A percentile compares a stretch with the other conserved stretches of the same genome.
Evolutionary conservation across 2,329 filamentous ascomycete genomes (phyloP).

Genomic region (Aspergillus uvarum): DNA sequence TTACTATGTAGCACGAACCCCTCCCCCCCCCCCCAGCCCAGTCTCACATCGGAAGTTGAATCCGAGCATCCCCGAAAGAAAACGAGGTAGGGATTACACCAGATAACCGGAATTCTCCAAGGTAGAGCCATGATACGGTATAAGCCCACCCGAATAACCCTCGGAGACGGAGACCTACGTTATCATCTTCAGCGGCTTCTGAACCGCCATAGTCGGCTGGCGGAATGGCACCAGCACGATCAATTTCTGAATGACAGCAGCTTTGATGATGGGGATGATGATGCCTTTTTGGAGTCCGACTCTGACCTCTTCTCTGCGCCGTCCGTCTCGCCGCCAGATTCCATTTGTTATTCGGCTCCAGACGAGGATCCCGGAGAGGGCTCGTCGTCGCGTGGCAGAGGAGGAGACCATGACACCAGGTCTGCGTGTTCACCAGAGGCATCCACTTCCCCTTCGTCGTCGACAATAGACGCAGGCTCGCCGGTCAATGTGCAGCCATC

Average conservation of each 20-base stretch:
- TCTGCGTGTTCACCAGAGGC: background rate
- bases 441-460: background rate
- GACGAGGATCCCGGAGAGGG: background rate
- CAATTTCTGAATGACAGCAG: slow-evolving; percentile 10
- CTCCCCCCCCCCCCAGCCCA: no score
- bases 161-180: slow-evolving; percentile 35
- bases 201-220: slow-evolving; percentile 15
- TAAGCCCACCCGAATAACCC: slow-evolving; percentile 32
- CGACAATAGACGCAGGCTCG: background rate
- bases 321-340: slow-evolving; percentile 1
- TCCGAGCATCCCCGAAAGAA: background rate
- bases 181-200: slow-evolving; percentile 28
- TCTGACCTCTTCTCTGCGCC: slow-evolving; percentile 5
- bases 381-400: background rate
- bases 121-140: slow-evolving; percentile 34
- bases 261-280: slow-evolving; percentile 12
- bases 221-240: slow-evolving; percentile 19
- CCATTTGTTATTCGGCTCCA: slow-evolving; percentile 2
- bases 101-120: background rate
- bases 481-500: background rate
- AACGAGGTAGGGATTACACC: background rate
- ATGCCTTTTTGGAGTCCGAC: slow-evolving; percentile 10
- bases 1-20: background rate
- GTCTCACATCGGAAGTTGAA: background rate
- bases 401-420: background rate